phyloP scores from a whole-genome alignment of 2,329 filamentous ascomycete genomes.

The Arthroderma sp. region DNA sequence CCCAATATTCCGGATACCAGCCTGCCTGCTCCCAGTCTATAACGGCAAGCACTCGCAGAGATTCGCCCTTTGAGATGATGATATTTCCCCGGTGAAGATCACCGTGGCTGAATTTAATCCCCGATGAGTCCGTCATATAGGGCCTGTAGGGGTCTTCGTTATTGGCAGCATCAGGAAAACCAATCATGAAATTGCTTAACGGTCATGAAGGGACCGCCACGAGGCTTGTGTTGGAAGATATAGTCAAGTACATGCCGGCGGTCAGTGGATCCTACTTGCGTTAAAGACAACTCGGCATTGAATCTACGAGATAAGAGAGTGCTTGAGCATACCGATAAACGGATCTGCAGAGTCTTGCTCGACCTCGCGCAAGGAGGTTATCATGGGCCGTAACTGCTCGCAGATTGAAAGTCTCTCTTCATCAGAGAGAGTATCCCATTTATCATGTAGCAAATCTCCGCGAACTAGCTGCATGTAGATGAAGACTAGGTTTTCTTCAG shows the following conservation, averaged over 20 bases:
- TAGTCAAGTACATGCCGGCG: slow-evolving; percentile 11
- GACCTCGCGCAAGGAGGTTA: slow-evolving; percentile 11
- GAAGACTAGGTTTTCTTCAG: slow-evolving; percentile 15
- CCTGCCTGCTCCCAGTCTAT: slow-evolving; percentile 22
- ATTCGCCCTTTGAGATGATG: slow-evolving; percentile 13
- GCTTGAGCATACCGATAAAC: slow-evolving; percentile 14
- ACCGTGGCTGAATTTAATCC: slow-evolving; percentile 22
- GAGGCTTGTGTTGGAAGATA: slow-evolving; percentile 11
- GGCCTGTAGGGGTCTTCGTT: slow-evolving; percentile 12
- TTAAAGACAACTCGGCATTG: background rate
- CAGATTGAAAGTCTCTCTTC: slow-evolving; percentile 10
- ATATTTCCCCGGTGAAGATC: slow-evolving; percentile 22
- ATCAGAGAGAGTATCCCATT: slow-evolving; percentile 13
- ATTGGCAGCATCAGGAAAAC: slow-evolving; percentile 10
- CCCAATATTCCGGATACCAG: slow-evolving; percentile 24
- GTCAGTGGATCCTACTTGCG: slow-evolving; percentile 12
- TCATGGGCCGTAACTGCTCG: slow-evolving; percentile 12
- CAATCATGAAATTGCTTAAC: slow-evolving; percentile 18
- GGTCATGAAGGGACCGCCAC: slow-evolving; percentile 13
- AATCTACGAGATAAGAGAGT: background rate
- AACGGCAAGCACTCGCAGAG: slow-evolving; percentile 14
- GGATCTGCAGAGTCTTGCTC: slow-evolving; percentile 12
- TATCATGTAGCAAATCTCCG: slow-evolving; percentile 16
- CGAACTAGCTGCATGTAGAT: slow-evolving; percentile 23
- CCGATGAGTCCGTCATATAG: slow-evolving; percentile 16